These are phyloP conservation scores for Verticillium longisporum DNA, from an alignment of 2,329 filamentous ascomycete species.

Conservation along the genomic window DNA sequence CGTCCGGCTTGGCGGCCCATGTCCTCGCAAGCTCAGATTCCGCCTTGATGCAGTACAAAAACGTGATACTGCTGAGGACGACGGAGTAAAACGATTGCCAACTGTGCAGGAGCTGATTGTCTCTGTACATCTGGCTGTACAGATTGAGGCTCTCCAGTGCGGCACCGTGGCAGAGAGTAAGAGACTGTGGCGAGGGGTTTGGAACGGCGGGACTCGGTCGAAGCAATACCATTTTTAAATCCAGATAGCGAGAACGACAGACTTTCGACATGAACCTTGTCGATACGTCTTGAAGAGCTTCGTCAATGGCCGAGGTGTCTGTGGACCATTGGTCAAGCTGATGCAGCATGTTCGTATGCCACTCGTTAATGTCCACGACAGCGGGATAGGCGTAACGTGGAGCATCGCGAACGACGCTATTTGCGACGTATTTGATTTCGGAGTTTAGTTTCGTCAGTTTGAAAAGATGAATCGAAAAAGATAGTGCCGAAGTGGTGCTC, in stretches of 20 bases:
- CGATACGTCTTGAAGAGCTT: constrained; percentile 2
- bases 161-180: constrained; percentile 35
- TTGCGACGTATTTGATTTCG: constrained; percentile 50
- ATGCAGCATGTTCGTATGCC: constrained; percentile 35
- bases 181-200: constrained; percentile 30
- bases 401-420: constrained; percentile 39
- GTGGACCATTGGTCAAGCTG: constrained; percentile 32
- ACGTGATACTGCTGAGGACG: constrained; percentile 39
- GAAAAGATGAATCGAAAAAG: constrained; percentile 41
- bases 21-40: constrained; percentile 31
- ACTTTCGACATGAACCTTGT: constrained; percentile 19
- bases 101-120: constrained; percentile 36
- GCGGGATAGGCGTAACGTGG: constrained; percentile 42
- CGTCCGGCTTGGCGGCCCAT: constrained; percentile 13
- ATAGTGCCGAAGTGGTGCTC: constrained; percentile 21
- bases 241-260: constrained; percentile 39
- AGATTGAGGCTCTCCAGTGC: constrained; percentile 31
- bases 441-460: constrained; percentile 41
- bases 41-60: constrained; percentile 43
- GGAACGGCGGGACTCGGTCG: constrained; percentile 46
- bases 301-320: constrained; percentile 21
- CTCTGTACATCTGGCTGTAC: constrained; percentile 34
- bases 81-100: constrained; percentile 42
- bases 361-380: constrained; percentile 33
- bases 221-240: constrained; percentile 39